Percentiles rank a stretch among this genome's conserved stretches.
These are phyloP conservation scores for Perkinsus chesapeaki DNA, from an alignment of 169 alveolate species.

Conservation along the genomic window DNA sequence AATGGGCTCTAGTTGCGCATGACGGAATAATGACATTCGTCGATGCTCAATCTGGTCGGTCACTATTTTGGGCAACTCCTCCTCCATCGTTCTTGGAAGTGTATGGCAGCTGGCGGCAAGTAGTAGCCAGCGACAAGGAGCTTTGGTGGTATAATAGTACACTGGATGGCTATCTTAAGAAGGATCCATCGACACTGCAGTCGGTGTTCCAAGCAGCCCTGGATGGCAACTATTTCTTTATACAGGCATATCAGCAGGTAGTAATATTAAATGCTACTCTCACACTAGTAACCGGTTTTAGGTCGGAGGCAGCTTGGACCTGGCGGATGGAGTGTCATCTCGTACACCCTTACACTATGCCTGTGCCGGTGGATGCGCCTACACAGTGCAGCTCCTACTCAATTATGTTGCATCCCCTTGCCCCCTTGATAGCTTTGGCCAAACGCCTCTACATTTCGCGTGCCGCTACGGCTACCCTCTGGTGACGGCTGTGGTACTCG, in stretches of 20 bases:
- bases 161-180: neutral
- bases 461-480: neutral
- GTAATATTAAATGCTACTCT: no score
- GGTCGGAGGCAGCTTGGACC: neutral
- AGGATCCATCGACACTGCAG: neutral
- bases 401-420: neutral
- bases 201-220: neutral
- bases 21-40: neutral
- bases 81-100: neutral
- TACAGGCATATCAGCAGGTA: neutral
- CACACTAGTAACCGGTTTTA: no score
- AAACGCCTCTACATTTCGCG: neutral
- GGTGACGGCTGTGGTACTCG: neutral
- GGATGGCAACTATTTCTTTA: neutral
- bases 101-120: neutral
- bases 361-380: neutral
- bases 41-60: neutral
- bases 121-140: neutral
- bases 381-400: neutral
- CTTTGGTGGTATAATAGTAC: neutral
- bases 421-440: neutral
- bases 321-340: neutral
- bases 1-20: neutral
- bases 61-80: neutral
- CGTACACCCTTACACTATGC: neutral